Base-by-base conservation (phyloP, 2,329 filamentous ascomycete species). In the Chrysoporthe cubensis region DNA sequence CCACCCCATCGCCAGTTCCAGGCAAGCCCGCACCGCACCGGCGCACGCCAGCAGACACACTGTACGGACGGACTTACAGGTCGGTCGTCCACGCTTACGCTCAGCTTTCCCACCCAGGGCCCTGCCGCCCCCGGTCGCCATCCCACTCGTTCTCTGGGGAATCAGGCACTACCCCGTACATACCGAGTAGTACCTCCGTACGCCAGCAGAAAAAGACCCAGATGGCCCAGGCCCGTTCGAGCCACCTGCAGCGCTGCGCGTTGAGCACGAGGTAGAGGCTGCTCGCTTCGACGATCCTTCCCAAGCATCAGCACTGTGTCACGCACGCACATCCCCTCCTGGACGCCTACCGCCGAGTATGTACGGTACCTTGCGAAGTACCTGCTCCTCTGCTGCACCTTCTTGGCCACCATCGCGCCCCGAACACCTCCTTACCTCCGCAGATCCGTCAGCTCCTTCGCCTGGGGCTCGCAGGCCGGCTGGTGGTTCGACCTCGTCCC, bases 81-180 rank as follows among this genome's bases (percentile, higher is more conserved):
- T 54, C 16, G 32, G 50, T 14, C 50, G 32, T 34, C 32, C 26
- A 54, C 50, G 50, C 50, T 32, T 32, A 32, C 50, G 50, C 50
- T 32, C 50, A 54, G 26, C 50, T 54, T 54, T 13, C 50, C 50
- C 32, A 9, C 37, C 37, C 37, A 40, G 9, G 50, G 50, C 21
- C 50, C 50, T 54, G 50, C 50, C 50, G 50, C 26, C 50, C 50
- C 50, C 50, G 21, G 50, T 21, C 48, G 26, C 32, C 59, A 61
- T 44, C 54, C 52, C 63, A 56, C 62, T 56, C 54, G 43, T 42
- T 34, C 50, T 16, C 57, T 65, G 63, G 66, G 65, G 62, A 67
- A 68, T 68, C 67, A 68, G 66, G 59, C 66, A 63, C 68, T 68
- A 66, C 68, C 68, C 66, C 68, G 68, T 66, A 63, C 59, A 56